A percentile compares a stretch with the other conserved stretches of the same genome.
These are phyloP conservation scores for Pilaira anomala DNA, from an alignment of 192 early-diverging fungal genomes.

Conservation along the genomic window DNA sequence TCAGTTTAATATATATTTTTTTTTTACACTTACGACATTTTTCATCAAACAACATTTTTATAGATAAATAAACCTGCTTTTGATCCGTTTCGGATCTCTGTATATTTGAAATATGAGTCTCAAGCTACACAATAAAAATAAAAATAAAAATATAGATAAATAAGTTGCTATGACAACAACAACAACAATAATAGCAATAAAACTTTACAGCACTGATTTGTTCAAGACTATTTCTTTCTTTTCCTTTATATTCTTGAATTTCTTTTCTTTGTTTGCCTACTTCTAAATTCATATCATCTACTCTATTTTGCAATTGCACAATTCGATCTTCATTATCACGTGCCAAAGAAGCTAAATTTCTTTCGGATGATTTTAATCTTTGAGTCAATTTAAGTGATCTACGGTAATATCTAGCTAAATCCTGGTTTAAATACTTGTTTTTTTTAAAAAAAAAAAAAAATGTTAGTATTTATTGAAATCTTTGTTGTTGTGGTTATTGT, in stretches of 20 bases:
- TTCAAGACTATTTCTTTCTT: constrained; percentile 42
- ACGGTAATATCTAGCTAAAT: constrained; percentile 33
- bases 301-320: constrained; percentile 35
- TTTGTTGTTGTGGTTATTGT: neutral
- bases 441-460: too few relatives aligned
- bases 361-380: constrained; percentile 42
- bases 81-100: constrained; percentile 37
- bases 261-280: constrained; percentile 36
- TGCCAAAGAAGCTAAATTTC: constrained; percentile 39
- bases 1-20: neutral
- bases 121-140: constrained; percentile 25
- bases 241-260: constrained; percentile 41
- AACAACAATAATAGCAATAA: neutral
- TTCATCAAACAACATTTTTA: constrained; percentile 39
- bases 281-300: constrained; percentile 42
- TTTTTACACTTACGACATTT: constrained; percentile 34
- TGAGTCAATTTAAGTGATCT: constrained; percentile 38
- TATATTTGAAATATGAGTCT: constrained; percentile 37
- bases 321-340: constrained; percentile 47
- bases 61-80: constrained; percentile 39
- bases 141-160: neutral
- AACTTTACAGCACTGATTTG: constrained; percentile 35
- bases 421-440: constrained; percentile 9
- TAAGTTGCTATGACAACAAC: neutral
- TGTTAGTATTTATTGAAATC: neutral